Evolutionary conservation across 1,284 basidiomycete species (phyloP).

Genomic region (Ceratobasidium sp.): DNA sequence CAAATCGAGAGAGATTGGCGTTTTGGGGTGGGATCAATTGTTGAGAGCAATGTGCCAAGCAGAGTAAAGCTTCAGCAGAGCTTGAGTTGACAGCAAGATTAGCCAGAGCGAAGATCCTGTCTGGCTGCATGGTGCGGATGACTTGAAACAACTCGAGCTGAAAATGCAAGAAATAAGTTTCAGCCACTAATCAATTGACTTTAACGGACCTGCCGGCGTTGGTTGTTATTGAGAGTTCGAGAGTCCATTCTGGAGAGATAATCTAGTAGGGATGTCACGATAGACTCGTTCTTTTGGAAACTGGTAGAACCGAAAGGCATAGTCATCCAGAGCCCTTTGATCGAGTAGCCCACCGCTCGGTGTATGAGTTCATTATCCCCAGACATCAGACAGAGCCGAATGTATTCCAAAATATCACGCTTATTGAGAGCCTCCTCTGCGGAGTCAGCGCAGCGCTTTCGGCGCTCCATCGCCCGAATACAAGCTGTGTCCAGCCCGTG

Average conservation of each 20-base stretch:
- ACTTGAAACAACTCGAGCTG: conserved; percentile 19
- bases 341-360: conserved; percentile 63
- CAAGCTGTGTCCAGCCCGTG: conserved; percentile 61
- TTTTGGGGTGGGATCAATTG: neutral
- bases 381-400: neutral
- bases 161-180: too few relatives aligned
- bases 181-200: too few relatives aligned
- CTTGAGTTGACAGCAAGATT: neutral
- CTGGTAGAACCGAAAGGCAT: conserved; percentile 50
- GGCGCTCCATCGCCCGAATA: conserved; percentile 57
- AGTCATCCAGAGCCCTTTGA: conserved; percentile 55
- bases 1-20: neutral
- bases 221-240: neutral
- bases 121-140: neutral
- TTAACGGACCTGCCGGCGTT: too few relatives aligned
- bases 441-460: conserved; percentile 59
- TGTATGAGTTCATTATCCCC: conserved; percentile 47
- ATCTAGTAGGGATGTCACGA: neutral
- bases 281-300: neutral
- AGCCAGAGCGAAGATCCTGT: neutral
- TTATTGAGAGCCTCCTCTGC: conserved; percentile 64
- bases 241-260: neutral
- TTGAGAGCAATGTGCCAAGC: conserved; percentile 4
- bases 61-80: neutral
- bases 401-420: conserved; percentile 48